Conservation (phyloP, 208 protist genomes). For the Trypanosoma avium region DNA sequence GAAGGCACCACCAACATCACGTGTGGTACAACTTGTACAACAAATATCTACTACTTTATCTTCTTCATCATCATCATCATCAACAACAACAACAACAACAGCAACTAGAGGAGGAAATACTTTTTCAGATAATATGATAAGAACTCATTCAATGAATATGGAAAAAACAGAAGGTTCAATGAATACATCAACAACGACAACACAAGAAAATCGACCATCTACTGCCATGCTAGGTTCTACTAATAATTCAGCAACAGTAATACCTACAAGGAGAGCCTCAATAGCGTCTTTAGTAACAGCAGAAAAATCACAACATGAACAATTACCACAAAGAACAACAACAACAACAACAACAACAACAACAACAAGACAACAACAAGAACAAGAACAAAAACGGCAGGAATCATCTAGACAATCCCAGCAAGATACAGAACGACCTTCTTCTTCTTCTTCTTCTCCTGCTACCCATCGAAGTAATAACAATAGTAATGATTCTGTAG, state of each 20-base stretch:
- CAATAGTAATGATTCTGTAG: neutral
- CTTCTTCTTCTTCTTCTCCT: neutral
- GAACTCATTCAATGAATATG: too few species aligned
- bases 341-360: neutral
- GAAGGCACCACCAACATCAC: conserved; percentile 46
- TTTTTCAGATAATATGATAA: too few species aligned
- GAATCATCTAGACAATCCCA: conserved; percentile 2
- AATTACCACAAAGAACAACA: too few species aligned
- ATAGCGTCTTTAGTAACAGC: too few species aligned
- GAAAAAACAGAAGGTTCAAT: too few species aligned
- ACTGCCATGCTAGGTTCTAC: too few species aligned
- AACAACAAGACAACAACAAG: neutral
- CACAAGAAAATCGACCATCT: too few species aligned
- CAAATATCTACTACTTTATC: neutral
- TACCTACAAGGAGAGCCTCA: conserved; percentile 26
- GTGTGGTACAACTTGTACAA: conserved; percentile 40
- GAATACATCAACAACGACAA: too few species aligned
- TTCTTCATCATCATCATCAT: neutral
- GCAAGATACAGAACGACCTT: neutral
- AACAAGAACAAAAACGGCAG: conserved; percentile 4
- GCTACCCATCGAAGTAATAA: neutral
- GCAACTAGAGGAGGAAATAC: too few species aligned
- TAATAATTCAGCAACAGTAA: conserved; percentile 14
- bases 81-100: neutral
- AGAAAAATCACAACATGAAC: too few species aligned